These are phyloP conservation scores for Psilocybe mexicana DNA, from an alignment of 1,284 basidiomycete genomes.

Conservation along the genomic window DNA sequence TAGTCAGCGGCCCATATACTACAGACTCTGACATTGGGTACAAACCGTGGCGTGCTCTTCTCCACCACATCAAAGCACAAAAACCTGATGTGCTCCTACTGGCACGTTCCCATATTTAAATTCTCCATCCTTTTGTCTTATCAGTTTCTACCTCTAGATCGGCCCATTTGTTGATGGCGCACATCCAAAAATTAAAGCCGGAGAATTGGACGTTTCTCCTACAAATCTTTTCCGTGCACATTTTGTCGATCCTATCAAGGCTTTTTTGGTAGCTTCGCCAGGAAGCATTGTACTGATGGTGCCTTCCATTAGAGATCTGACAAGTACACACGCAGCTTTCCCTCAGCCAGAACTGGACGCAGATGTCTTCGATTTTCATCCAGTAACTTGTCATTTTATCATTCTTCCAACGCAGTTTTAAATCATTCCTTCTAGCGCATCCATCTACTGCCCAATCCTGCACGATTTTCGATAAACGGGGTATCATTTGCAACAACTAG, in stretches of 20 bases:
- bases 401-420: not conserved
- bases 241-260: slow-evolving; percentile 61
- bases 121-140: not conserved
- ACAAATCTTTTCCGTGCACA: slow-evolving; percentile 69
- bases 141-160: slow-evolving; percentile 47
- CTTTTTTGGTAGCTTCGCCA: slow-evolving; percentile 64
- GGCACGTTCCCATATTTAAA: slow-evolving; percentile 44
- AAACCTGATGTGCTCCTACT: slow-evolving; percentile 81
- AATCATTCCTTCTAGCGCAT: slow-evolving; percentile 55
- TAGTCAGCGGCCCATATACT: slow-evolving; percentile 85
- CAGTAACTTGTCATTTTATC: slow-evolving; percentile 38
- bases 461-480: slow-evolving; percentile 83
- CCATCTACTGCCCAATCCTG: slow-evolving; percentile 84
- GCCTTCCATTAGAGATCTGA: slow-evolving; percentile 81
- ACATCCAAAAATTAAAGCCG: slow-evolving; percentile 74
- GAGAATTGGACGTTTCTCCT: slow-evolving; percentile 70
- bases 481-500: slow-evolving; percentile 79
- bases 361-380: slow-evolving; percentile 41
- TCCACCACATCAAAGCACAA: slow-evolving; percentile 55
- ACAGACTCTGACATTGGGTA: slow-evolving; percentile 76
- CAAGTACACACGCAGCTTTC: slow-evolving; percentile 81
- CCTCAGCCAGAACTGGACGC: slow-evolving; percentile 79
- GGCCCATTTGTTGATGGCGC: slow-evolving; percentile 87
- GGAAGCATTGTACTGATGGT: slow-evolving; percentile 75
- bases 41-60: slow-evolving; percentile 64